Conservation (phyloP, 1,284 basidiomycete genomes). For the Coniferiporia weirii region DNA sequence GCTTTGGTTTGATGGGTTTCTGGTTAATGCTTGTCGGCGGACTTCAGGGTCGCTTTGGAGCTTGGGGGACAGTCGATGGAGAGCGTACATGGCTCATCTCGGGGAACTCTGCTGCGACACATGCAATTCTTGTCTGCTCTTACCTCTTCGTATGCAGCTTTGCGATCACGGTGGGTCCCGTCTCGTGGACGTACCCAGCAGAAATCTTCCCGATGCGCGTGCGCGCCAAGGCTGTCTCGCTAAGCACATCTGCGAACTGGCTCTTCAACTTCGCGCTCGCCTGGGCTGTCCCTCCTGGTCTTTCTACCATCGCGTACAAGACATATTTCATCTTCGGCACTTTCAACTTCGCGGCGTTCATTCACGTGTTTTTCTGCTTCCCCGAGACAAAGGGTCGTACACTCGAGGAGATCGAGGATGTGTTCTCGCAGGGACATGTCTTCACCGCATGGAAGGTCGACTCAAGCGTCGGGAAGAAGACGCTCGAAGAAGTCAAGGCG, state of each 20-base stretch:
- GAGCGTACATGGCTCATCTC: conserved; percentile 54
- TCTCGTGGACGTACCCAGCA: conserved; percentile 25
- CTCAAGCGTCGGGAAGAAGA: conserved; percentile 58
- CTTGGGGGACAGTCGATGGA: conserved; percentile 47
- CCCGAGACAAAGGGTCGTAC: conserved; percentile 69
- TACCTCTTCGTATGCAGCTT: conserved; percentile 73
- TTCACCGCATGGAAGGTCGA: conserved; percentile 68
- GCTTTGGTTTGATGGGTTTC: conserved; percentile 65
- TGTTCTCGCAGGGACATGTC: conserved; percentile 61
- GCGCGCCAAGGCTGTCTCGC: background rate
- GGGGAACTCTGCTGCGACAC: conserved; percentile 42
- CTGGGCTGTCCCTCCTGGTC: conserved; percentile 55
- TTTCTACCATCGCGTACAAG: conserved; percentile 36
- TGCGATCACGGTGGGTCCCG: conserved; percentile 68
- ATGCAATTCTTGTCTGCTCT: conserved; percentile 69
- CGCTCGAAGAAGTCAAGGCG: conserved; percentile 39
- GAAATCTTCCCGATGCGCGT: background rate
- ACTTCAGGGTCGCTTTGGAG: conserved; percentile 61
- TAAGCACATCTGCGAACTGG: conserved; percentile 50
- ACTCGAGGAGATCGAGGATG: conserved; percentile 72
- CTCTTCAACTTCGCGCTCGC: conserved; percentile 70
- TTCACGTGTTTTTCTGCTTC: conserved; percentile 71
- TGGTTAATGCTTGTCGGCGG: conserved; percentile 75
- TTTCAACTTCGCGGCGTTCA: conserved; percentile 67
- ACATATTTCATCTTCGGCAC: conserved; percentile 69